A percentile compares a stretch with the other conserved stretches of the same genome.
Conservation (phyloP, 306 rosid species). For the Urtica urens region DNA sequence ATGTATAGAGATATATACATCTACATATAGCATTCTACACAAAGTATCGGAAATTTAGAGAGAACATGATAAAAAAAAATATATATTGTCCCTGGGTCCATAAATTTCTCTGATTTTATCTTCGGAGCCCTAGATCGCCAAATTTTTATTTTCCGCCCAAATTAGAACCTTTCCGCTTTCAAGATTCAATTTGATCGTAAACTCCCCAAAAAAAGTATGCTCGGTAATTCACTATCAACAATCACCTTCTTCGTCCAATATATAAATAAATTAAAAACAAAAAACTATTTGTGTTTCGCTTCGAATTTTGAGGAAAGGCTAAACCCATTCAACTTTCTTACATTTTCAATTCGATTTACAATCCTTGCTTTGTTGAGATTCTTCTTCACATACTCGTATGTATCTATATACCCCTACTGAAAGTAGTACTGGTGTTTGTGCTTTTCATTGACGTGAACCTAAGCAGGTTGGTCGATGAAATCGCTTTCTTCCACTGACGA, state of each 20-base stretch:
- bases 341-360: too few relatives aligned
- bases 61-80: conserved; percentile 11
- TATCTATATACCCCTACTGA: too few relatives aligned
- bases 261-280: neutral
- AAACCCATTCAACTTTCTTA: too few relatives aligned
- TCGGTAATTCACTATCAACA: neutral
- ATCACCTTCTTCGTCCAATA: neutral
- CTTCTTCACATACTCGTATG: too few relatives aligned
- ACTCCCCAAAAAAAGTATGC: conserved; percentile 9
- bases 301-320: too few relatives aligned
- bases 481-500: neutral
- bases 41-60: conserved; percentile 24
- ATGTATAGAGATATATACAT: conserved; percentile 4
- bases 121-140: conserved; percentile 22
- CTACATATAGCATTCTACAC: conserved; percentile 3
- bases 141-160: conserved; percentile 40
- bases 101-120: conserved; percentile 4
- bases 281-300: conserved; percentile 28
- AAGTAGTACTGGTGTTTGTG: too few relatives aligned
- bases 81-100: conserved; percentile 1
- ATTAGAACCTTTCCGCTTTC: conserved; percentile 13
- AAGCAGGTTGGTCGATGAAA: conserved; percentile 22
- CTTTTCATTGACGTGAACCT: too few relatives aligned
- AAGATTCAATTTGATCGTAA: conserved; percentile 15
- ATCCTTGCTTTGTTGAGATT: too few relatives aligned